Evolutionary conservation across 345 rosid genomes (phyloP).

Genomic region (Populus deltoides): DNA sequence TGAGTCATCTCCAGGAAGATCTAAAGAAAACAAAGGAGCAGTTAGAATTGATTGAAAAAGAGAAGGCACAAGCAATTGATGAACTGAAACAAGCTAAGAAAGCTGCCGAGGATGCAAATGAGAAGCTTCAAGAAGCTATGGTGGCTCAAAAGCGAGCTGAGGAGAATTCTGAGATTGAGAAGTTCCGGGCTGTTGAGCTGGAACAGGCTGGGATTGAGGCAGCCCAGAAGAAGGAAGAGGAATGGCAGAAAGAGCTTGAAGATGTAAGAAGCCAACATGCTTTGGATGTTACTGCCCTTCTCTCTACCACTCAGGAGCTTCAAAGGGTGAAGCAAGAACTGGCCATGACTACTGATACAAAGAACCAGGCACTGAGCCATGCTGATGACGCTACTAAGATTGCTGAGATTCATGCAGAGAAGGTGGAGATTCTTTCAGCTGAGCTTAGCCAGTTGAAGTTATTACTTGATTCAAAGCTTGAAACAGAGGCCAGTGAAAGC

Average conservation of each 20-base stretch:
- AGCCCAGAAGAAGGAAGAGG: conserved; percentile 76
- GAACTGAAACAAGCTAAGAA: conserved; percentile 74
- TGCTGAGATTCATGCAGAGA: conserved; percentile 73
- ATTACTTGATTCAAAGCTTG: conserved; percentile 69
- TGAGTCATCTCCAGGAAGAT: conserved; percentile 74
- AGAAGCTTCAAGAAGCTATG: conserved; percentile 74
- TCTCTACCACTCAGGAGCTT: conserved; percentile 70
- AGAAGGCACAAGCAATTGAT: conserved; percentile 62
- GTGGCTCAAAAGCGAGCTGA: conserved; percentile 82
- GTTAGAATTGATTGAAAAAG: conserved; percentile 63
- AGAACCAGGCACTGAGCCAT: conserved; percentile 79
- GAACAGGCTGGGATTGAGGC: conserved; percentile 91
- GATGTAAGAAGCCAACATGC: conserved; percentile 75
- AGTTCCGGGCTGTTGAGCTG: conserved; percentile 81
- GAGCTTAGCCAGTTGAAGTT: conserved; percentile 64
- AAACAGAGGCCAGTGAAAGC: conserved; percentile 45
- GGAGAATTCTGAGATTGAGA: conserved; percentile 84
- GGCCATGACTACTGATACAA: conserved; percentile 64
- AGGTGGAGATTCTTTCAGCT: conserved; percentile 74
- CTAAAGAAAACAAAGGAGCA: conserved; percentile 81
- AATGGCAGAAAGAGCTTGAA: conserved; percentile 77
- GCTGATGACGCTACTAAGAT: conserved; percentile 93
- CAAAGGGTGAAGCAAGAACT: conserved; percentile 65
- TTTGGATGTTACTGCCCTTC: conserved; percentile 70
- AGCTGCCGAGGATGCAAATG: conserved; percentile 60